Evolutionary conservation across 495 filamentous ascomycete species (phyloP), one percentile per base, ranked within the genome.

Genomic region (Aspergillus funiculosus): DNA sequence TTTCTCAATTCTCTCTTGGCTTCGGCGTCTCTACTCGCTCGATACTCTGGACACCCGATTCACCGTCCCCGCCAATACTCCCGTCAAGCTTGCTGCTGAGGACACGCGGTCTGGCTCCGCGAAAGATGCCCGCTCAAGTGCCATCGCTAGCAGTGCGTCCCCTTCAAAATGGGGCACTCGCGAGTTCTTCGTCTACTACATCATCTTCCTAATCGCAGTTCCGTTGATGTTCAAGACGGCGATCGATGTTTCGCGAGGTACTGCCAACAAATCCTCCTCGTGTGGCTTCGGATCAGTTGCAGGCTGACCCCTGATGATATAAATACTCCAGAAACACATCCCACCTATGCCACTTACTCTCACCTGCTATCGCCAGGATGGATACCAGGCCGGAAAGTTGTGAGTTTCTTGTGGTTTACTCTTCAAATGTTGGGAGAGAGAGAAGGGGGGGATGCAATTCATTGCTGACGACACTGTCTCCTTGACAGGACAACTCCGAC

Each of bases 21-120:
- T 54, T 14, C 40, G 51, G 21, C 48, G 43, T 3, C 38, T 58
- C 15, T 58, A 58, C 46, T 54, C 85, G 40, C 81, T 95, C 46
- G 87, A 95, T 56, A 94, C 89, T 21, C 80, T 98, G 62, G 92
- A 98, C 73, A 91, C 87, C 48, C 83, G 92, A 52, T 89, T 98
- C 61, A 86, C 82, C 19, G 80, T 76, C 34, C 78, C 86, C 7
- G 78, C 87, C 13, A 75, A 67, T 17, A 77, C 80, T n/a, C 79
- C 85, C 17, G 76, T 81, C 60, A 73, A 72, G 49, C 56, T 72
- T 36, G 65, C 72, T 42, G 75, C 73, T 51, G 75, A 72, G 52
- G 65, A 72, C 57, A 59, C 64, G 61, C 66, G 62, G 62, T 55
- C 65, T 38, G 34, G 53, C 37, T 46, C 68, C 41, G 47, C 58